phyloP scores from a whole-genome alignment of 1,139 yeast genomes.

The Geotrichum cucujoidarum region DNA sequence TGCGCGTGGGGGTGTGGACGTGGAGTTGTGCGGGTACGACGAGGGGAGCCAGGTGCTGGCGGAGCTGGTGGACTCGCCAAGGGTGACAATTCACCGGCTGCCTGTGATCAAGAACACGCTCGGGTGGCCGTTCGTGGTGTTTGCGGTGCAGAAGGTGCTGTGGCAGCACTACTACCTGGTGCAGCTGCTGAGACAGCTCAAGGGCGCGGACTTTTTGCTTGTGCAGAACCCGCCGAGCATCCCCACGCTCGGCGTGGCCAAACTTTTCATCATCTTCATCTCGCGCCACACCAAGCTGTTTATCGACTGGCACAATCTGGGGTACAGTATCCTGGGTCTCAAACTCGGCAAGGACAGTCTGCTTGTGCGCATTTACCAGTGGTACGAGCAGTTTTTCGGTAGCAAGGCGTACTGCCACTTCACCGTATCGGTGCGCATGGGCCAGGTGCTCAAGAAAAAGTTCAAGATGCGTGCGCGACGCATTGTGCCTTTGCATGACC shows the following conservation, averaged over 20 bases:
- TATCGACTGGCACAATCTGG: slow-evolving; percentile 96
- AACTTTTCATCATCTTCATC: slow-evolving; percentile 49
- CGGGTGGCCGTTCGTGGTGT: slow-evolving; percentile 51
- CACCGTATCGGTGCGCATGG: slow-evolving; percentile 79
- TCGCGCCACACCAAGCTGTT: slow-evolving; percentile 60
- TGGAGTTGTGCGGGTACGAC: slow-evolving; percentile 83
- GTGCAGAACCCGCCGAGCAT: slow-evolving; percentile 84
- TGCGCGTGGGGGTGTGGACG: slow-evolving; percentile 62
- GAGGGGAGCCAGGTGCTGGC: slow-evolving; percentile 46
- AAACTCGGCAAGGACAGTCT: slow-evolving; percentile 54
- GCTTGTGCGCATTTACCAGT: slow-evolving; percentile 53
- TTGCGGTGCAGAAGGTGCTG: slow-evolving; percentile 56
- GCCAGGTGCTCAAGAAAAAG: slow-evolving; percentile 48
- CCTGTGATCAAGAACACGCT: slow-evolving; percentile 43
- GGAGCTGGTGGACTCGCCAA: slow-evolving; percentile 17
- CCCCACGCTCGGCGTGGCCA: slow-evolving; percentile 66
- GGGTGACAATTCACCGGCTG: slow-evolving; percentile 36
- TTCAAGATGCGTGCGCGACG: slow-evolving; percentile 47
- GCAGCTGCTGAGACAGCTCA: slow-evolving; percentile 46
- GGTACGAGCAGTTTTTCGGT: slow-evolving; percentile 46
- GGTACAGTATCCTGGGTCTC: slow-evolving; percentile 74
- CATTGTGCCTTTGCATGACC: slow-evolving; percentile 38
- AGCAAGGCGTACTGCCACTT: slow-evolving; percentile 62
- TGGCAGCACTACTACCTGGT: slow-evolving; percentile 50
- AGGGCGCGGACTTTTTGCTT: slow-evolving; percentile 65